These are phyloP conservation scores for Yarrowia phangngaensis DNA, from an alignment of 805 yeast genomes.

Conservation along the genomic window DNA sequence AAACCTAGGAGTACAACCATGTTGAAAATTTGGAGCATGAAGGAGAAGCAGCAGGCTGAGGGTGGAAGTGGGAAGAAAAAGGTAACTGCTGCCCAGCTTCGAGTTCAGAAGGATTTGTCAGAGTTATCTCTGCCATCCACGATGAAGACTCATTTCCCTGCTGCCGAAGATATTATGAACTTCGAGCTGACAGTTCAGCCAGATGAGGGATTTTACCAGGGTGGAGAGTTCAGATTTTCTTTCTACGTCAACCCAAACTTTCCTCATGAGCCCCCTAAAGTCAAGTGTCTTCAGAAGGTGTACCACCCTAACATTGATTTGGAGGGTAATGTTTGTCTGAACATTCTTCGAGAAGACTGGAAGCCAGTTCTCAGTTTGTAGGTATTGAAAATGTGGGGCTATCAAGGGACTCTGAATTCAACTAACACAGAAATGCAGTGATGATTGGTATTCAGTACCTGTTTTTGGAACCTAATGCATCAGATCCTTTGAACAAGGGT, in stretches of 20 bases:
- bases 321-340: slow-evolving; percentile 87
- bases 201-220: slow-evolving; percentile 64
- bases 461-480: slow-evolving; percentile 85
- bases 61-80: slow-evolving; percentile 38
- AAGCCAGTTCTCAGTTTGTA: slow-evolving; percentile 77
- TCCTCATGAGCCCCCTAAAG: slow-evolving; percentile 92
- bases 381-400: slow-evolving; percentile 7
- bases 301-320: slow-evolving; percentile 93
- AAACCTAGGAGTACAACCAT: neutral
- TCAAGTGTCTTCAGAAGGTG: slow-evolving; percentile 63
- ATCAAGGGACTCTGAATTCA: neutral
- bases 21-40: slow-evolving; percentile 59
- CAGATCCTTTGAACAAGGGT: slow-evolving; percentile 84
- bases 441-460: slow-evolving; percentile 80
- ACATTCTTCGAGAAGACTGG: slow-evolving; percentile 94
- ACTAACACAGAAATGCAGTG: slow-evolving; percentile 51
- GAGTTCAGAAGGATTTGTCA: slow-evolving; percentile 69
- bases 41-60: slow-evolving; percentile 52
- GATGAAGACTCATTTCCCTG: slow-evolving; percentile 50
- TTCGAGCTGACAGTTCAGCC: slow-evolving; percentile 60
- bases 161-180: slow-evolving; percentile 56
- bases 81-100: slow-evolving; percentile 61
- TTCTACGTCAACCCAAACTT: slow-evolving; percentile 64
- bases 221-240: slow-evolving; percentile 69
- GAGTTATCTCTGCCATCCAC: slow-evolving; percentile 63